Evolutionary conservation across 2,329 filamentous ascomycete species (phyloP), one percentile per base, ranked within the genome.

Genomic region (Fonsecaea erecta): DNA sequence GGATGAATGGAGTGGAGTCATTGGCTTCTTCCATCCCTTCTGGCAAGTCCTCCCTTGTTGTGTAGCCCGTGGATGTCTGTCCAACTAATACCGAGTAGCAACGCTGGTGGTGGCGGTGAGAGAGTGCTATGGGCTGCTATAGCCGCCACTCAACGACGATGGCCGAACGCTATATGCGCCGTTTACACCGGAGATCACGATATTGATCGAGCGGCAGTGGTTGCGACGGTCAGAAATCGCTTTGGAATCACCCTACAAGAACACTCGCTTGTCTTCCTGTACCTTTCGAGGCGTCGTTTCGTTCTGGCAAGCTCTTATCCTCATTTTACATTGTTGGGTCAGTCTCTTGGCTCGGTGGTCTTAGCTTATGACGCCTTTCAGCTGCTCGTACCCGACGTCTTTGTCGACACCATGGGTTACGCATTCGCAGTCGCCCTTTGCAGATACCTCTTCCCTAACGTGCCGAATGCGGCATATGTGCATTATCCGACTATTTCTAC

Each of bases 401-500:
- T 98, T 76, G 84, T 99, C 72, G 95, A 99, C 75, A 99, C 95
- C 1, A 97, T 99, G 93, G 95, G 95, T 68, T 99, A 97, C 74
- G 93, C 94, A 28, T 99, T 98, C 75, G 86, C 91, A 0, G 85
- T 97, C 11, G 92, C 91, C 8, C 83, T 97, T 2, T 90, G 85
- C 77, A 95, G 93, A 75, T 85, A 90, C 68, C 82, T 98, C 26
- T 98, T 98, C 75, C 90, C 86, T 0, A 77, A 80, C 37, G 85
- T 97, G 1, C 91, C 94, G 0, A 97, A 93, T 0, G 93, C 87
- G 52, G 93, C 95, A 59, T 99, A 99, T 75, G 93, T 98, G 0
- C 95, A 99, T 79, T 99, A 98, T 75, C 95, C 95, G 0, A 98
- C 94, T 62, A 99, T 99, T 60, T 97, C 93, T 2, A 99, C 93